Evolutionary conservation across 345 rosid species (phyloP).

Genomic region (Syzygium jambos): DNA sequence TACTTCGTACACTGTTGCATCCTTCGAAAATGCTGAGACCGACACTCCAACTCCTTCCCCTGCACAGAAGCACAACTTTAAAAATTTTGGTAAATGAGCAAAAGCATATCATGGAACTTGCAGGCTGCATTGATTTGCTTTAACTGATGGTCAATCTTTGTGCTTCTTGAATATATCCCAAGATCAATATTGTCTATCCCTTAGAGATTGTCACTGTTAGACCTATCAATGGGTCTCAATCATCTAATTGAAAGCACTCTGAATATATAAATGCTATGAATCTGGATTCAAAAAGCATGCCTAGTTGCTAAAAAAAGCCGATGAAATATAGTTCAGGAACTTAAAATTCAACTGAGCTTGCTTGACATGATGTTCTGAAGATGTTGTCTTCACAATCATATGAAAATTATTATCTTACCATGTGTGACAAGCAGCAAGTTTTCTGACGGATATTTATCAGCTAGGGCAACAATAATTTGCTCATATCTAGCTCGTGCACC

Average conservation of each 20-base stretch:
- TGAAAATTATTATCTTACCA: slow-evolving; percentile 21
- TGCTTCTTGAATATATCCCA: neutral
- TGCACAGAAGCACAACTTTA: slow-evolving; percentile 9
- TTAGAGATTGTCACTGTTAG: neutral
- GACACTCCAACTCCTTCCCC: slow-evolving; percentile 90
- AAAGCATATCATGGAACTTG: neutral
- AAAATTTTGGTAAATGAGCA: neutral
- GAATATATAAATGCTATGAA: neutral
- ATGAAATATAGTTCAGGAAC: neutral
- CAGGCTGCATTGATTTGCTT: neutral
- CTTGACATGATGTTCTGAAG: neutral
- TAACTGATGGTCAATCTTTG: neutral
- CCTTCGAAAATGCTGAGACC: slow-evolving; percentile 46
- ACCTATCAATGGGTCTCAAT: neutral
- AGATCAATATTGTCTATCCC: neutral
- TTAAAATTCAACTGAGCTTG: neutral
- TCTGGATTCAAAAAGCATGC: neutral
- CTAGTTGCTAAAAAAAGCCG: neutral
- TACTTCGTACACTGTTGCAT: slow-evolving; percentile 39
- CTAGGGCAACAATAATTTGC: slow-evolving; percentile 48
- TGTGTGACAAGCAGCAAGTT: slow-evolving; percentile 90
- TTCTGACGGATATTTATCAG: slow-evolving; percentile 72
- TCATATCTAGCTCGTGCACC: slow-evolving; percentile 54
- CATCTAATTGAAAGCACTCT: neutral
- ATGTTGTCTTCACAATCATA: neutral